Evolutionary conservation across 768 basidiomycete genomes (phyloP).

Genomic region (Phylloporus arenicola): DNA sequence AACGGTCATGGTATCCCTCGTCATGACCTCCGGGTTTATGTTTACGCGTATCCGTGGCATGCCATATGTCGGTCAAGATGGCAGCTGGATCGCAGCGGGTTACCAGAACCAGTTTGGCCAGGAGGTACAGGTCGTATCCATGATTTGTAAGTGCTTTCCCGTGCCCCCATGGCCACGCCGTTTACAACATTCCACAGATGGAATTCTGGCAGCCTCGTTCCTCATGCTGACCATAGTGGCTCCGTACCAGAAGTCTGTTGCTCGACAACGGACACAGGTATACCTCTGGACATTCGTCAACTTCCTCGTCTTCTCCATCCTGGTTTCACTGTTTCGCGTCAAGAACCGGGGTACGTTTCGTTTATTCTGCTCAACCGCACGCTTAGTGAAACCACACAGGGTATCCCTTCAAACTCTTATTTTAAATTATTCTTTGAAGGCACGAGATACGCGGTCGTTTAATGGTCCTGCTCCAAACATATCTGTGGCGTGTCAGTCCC

Average conservation of each 20-base stretch:
- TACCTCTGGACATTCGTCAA: slow-evolving; percentile 85
- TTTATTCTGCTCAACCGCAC: background rate
- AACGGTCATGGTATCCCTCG: slow-evolving; percentile 55
- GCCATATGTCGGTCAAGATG: slow-evolving; percentile 61
- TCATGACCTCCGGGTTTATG: slow-evolving; percentile 96
- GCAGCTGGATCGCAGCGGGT: slow-evolving; percentile 81
- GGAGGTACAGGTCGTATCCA: slow-evolving; percentile 83
- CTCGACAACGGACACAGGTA: slow-evolving; percentile 76
- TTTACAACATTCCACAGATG: slow-evolving; percentile 51
- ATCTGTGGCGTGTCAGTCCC: slow-evolving; percentile 1
- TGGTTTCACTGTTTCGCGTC: slow-evolving; percentile 81
- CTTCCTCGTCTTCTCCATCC: slow-evolving; percentile 79
- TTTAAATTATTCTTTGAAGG: slow-evolving; percentile 34
- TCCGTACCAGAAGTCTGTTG: slow-evolving; percentile 67
- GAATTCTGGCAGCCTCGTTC: slow-evolving; percentile 71
- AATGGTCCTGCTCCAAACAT: background rate
- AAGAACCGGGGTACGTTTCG: slow-evolving; percentile 75
- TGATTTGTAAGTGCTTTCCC: slow-evolving; percentile 63
- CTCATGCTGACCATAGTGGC: slow-evolving; percentile 75
- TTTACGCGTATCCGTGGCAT: slow-evolving; percentile 85
- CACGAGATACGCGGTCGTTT: background rate
- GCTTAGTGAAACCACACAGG: slow-evolving; percentile 35
- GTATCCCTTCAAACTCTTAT: slow-evolving; percentile 75
- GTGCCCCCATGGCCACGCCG: background rate
- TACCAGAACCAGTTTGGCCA: slow-evolving; percentile 90